Base-by-base conservation (phyloP, 2,329 filamentous ascomycete genomes). In the Salinomyces thailandicus region DNA sequence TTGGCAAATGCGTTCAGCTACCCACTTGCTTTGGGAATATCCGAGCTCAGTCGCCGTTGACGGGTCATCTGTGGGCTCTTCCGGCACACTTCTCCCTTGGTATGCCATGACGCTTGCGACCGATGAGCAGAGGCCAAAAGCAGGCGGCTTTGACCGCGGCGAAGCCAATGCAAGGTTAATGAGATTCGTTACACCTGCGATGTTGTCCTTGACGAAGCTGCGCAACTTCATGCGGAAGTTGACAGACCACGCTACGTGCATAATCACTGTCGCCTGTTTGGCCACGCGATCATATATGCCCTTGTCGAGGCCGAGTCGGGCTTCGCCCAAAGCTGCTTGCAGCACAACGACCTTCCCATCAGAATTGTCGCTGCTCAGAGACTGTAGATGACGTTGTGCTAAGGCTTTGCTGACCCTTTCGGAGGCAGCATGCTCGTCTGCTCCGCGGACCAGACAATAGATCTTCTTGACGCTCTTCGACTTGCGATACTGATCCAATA, bases 211-310 rank as follows among this genome's bases (percentile, higher is more conserved):
- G 32, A 66, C 65, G 46, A 79, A 80, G 41, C 67, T 72, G 26
- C 56, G 57, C 1, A 80, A 60, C 3, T 67, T 64, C 36, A 75
- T 61, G 17, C 67, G 69, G 59, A 80, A 80, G 54, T 80, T 79
- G 13, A 80, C 77, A 2, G 70, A 64, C 77, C 77, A 80, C 14
- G 75, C 75, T 5, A 75, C 64, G 51, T 80, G 76, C 37, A 82
- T 67, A 13, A 84, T 62, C 2, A 66, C 53, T 1, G 69, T 71
- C 2, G 64, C 56, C 38, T 68, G 58, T 3, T 45, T 43, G 1
- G 60, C 58, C 2, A 78, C 49, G 2, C 52, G 41, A 2, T 55
- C 39, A 48, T 72, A 71, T 5, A 57, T 49, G 1, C 57, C 48
- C 1, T 52, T 39, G 3, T 58, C 48, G 2, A 79, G 55, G 2